Evolutionary conservation across 164 flowering plant genomes (phyloP), one percentile per base, ranked within the genome.

Genomic region (Nymphaea thermarum): DNA sequence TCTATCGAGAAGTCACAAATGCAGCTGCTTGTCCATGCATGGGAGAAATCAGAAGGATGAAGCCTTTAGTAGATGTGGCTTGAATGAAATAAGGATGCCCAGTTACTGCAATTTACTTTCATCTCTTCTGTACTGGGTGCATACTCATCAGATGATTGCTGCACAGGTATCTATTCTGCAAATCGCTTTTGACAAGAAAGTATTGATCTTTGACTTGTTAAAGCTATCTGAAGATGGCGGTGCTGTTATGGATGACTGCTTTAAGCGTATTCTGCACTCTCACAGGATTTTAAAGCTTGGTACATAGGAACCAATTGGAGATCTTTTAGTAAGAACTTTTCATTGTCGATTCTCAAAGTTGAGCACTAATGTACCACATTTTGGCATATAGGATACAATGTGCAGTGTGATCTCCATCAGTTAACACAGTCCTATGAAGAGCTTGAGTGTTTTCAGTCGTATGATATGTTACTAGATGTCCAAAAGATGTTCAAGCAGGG

Each of bases 101-200:
- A 25, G 36, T 25, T 25, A 25, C 36, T 25, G 36, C 36, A 25
- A 25, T 25, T 25, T 25, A 25, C 36, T 25, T 25, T 25, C 36
- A 25, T 25, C 36, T 25, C 36, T 25, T 25, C 36, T 25, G 36
- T 25, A 25, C 36, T 25, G 36, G 36, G 36, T 25, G 55, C 12
- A 14, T 14, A 47, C 55, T 47, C 55, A 47, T 47, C 55, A 2
- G 6, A 47, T 47, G 2, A 7, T 47, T 47, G 55, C 6, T 47
- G 72, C 71, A 63, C 93, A 94, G 98, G 98, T 94, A 62, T 91
- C 98, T 66, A 94, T 94, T 71, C 84, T 94, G 86, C 98, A 94
- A 78, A 86, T 94, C 77, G 95, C 97, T 70, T 87, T 96, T 53
- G 91, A 87, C 44, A 82, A 76, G 73, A 75, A 53, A 75, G 99